phyloP scores from a whole-genome alignment of 1,139 yeast genomes.

The Suhomyces coccinellae region DNA sequence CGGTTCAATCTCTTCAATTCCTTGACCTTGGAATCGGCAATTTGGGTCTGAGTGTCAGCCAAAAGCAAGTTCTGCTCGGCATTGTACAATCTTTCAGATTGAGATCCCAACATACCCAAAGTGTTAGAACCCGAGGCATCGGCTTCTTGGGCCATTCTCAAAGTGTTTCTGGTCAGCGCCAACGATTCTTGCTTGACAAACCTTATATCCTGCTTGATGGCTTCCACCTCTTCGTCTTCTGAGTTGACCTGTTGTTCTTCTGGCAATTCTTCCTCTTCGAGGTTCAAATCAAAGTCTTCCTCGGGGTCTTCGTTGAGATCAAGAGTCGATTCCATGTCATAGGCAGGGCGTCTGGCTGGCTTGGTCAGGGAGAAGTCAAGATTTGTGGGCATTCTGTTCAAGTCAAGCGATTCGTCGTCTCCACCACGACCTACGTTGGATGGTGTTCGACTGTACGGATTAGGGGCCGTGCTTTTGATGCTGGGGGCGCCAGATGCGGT shows the following conservation, averaged over 20 bases:
- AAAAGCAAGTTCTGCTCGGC: slow-evolving; percentile 76
- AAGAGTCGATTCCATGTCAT: slow-evolving; percentile 25
- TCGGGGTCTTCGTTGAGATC: slow-evolving; percentile 44
- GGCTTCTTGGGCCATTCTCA: slow-evolving; percentile 88
- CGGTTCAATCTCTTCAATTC: slow-evolving; percentile 81
- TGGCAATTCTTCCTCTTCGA: slow-evolving; percentile 39
- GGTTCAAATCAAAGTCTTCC: slow-evolving; percentile 43
- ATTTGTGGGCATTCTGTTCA: slow-evolving; percentile 44
- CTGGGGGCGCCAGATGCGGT: slow-evolving; percentile 1
- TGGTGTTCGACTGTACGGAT: slow-evolving; percentile 13
- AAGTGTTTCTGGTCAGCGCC: slow-evolving; percentile 80
- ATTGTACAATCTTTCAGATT: slow-evolving; percentile 78
- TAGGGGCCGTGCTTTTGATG: slow-evolving; percentile 2
- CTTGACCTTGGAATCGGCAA: slow-evolving; percentile 81
- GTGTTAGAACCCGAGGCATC: slow-evolving; percentile 90
- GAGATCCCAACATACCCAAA: slow-evolving; percentile 88
- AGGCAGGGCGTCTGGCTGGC: slow-evolving; percentile 28
- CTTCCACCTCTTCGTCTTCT: slow-evolving; percentile 88
- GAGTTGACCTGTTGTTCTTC: slow-evolving; percentile 50
- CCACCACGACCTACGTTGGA: slow-evolving; percentile 9
- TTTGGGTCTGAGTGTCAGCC: slow-evolving; percentile 78
- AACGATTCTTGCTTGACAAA: slow-evolving; percentile 88
- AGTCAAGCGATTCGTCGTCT: slow-evolving; percentile 42
- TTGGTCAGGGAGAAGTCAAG: slow-evolving; percentile 29
- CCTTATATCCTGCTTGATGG: slow-evolving; percentile 78